phyloP scores from a whole-genome alignment of 2,329 filamentous ascomycete species.

The Mariannaea elegans region DNA sequence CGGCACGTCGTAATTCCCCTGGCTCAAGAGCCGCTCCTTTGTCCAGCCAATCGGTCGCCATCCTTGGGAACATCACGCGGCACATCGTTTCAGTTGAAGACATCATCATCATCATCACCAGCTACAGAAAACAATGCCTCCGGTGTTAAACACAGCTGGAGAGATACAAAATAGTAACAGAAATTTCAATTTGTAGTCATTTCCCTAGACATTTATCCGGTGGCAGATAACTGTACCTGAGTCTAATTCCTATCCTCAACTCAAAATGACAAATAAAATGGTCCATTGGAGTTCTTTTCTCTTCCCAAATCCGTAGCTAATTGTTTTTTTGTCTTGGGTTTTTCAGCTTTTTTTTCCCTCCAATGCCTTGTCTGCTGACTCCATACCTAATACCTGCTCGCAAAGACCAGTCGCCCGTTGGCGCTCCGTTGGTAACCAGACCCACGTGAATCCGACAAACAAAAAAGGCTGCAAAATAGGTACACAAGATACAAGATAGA shows the following conservation, averaged over 20 bases:
- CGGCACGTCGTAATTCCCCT: constrained; percentile 17
- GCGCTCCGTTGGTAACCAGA: constrained; percentile 38
- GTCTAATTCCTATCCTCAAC: constrained; percentile 48
- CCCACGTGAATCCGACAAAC: constrained; percentile 28
- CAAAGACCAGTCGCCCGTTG: constrained; percentile 16
- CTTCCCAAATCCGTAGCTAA: constrained; percentile 27
- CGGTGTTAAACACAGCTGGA: too few relatives aligned
- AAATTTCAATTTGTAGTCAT: constrained; percentile 20
- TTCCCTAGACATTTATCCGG: constrained; percentile 45
- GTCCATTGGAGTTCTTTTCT: constrained; percentile 22
- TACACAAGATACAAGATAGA: constrained; percentile 30
- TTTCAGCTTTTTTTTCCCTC: constrained; percentile 23
- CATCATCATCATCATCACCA: too few relatives aligned
- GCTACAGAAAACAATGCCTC: too few relatives aligned
- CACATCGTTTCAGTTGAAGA: too few relatives aligned
- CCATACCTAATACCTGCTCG: constrained; percentile 8
- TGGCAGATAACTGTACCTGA: constrained; percentile 50
- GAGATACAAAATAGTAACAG: too few relatives aligned
- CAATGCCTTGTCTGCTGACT: constrained; percentile 21
- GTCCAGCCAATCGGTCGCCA: constrained; percentile 7
- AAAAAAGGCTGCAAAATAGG: constrained; percentile 31
- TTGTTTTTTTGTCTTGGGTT: constrained; percentile 28
- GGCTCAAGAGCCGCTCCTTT: neutral
- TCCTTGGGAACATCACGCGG: too few relatives aligned
- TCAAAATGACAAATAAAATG: constrained; percentile 29